Evolutionary conservation across 495 filamentous ascomycete genomes (phyloP).

Genomic region (Apiosordaria backusii): DNA sequence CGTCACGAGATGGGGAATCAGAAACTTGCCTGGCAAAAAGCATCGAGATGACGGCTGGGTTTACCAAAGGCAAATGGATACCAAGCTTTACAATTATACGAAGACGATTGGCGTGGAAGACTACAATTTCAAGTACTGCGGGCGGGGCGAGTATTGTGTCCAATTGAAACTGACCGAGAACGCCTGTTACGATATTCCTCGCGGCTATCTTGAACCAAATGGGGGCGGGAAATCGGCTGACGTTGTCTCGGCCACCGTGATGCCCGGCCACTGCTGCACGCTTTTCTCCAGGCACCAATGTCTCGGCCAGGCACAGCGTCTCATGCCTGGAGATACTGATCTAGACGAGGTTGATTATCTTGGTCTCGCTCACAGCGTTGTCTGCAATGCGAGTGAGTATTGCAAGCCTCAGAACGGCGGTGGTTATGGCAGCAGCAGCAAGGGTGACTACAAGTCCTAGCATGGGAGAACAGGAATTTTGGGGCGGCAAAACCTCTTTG

Average conservation of each 20-base stretch:
- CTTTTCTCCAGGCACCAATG: not conserved
- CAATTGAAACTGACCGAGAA: not conserved
- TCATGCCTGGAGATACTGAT: not conserved
- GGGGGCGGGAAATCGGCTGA: not conserved
- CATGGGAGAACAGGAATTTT: not conserved
- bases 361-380: not conserved
- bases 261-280: not conserved
- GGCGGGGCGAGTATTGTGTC: not conserved
- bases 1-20: not conserved
- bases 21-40: not conserved
- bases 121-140: slow-evolving; percentile 5
- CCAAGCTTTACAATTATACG: not conserved
- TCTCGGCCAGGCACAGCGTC: not conserved
- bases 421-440: not conserved
- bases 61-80: not conserved
- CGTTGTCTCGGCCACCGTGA: not conserved
- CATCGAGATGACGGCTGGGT: not conserved
- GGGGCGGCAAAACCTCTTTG: not conserved
- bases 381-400: not conserved
- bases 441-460: not conserved
- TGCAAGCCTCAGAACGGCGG: not conserved
- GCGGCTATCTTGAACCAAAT: not conserved
- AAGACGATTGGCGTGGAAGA: not conserved
- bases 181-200: not conserved
- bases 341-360: not conserved